Evolutionary conservation across 345 rosid species (phyloP), one percentile per base, ranked within the genome.

Genomic region (Carallia pectinifolia): DNA sequence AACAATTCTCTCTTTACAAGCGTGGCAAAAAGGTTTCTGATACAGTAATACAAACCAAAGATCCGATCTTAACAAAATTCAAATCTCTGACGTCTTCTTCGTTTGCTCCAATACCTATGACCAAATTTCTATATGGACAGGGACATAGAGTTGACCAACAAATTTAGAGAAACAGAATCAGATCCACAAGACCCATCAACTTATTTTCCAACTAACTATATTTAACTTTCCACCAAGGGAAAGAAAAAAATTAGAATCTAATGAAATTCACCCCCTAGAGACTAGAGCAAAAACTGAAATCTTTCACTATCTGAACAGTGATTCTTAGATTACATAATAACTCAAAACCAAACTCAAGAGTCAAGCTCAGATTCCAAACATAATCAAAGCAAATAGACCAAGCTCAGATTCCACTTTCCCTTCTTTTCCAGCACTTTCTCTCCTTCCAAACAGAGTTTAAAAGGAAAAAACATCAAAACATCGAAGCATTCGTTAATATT

Each of bases 261-360:
- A 44, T 3, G 3, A 44, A 44, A 44, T 44, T 15, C 50, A 44
- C 16, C 50, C 16, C 3, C 5, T 44, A 3, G 3, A 44, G 17
- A 4, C 50, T 2, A 13, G 33, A 55, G 17, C 7, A 53, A 64
- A 38, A 64, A 38, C 56, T 30, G 19, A 30, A 29, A 47, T 47
- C 33, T 12, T 7, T 1, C 44, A 48, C 16, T 29, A 29, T 23
- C 10, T 16, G 6, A 29, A 29, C 19, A 8, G 17, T 29, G 9
- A 8, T 64, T 50, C 55, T 65, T 40, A 65, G 58, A 23, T 50
- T 33, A 48, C 1, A 40, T 34, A 36, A 60, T 23, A 23, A 23
- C 39, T 39, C 29, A 30, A 67, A 59, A 68, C 64, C 53, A 58
- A 70, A 55, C 44, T 19, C 62, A 64, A 62, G 73, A 81, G 23